These are phyloP conservation scores for Racocetra persica DNA, from an alignment of 371 early-diverging fungal genomes.

Conservation along the genomic window DNA sequence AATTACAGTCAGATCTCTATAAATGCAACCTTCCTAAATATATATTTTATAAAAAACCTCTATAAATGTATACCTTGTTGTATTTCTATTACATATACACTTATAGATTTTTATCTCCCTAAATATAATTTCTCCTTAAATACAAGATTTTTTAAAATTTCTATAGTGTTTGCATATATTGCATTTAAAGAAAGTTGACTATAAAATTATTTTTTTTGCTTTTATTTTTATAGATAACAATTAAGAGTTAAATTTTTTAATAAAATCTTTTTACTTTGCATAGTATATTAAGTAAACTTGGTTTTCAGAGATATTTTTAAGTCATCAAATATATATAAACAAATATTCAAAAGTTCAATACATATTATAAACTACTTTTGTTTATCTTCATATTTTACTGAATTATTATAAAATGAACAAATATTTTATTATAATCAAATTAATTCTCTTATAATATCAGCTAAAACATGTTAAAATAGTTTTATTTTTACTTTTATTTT, in stretches of 20 bases:
- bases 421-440: background rate
- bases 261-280: slow-evolving; percentile 24
- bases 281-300: slow-evolving; percentile 19
- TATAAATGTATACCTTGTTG: too few species aligned
- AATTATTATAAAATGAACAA: slow-evolving; percentile 18
- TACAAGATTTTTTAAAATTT: too few species aligned
- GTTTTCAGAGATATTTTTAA: slow-evolving; percentile 25
- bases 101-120: too few species aligned
- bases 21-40: too few species aligned
- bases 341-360: background rate
- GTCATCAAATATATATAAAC: background rate
- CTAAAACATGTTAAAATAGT: slow-evolving; percentile 1
- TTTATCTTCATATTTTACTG: background rate
- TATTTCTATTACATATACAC: too few species aligned
- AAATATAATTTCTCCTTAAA: too few species aligned
- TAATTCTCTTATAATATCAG: background rate
- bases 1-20: too few species aligned
- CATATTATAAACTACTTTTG: background rate
- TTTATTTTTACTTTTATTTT: slow-evolving; percentile 2
- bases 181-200: too few species aligned
- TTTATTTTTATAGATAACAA: background rate
- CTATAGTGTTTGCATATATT: too few species aligned
- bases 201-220: background rate
- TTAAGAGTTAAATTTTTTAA: background rate
- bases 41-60: too few species aligned